phyloP scores from a whole-genome alignment of 1,284 basidiomycete species.

The Earliella scabrosa region DNA sequence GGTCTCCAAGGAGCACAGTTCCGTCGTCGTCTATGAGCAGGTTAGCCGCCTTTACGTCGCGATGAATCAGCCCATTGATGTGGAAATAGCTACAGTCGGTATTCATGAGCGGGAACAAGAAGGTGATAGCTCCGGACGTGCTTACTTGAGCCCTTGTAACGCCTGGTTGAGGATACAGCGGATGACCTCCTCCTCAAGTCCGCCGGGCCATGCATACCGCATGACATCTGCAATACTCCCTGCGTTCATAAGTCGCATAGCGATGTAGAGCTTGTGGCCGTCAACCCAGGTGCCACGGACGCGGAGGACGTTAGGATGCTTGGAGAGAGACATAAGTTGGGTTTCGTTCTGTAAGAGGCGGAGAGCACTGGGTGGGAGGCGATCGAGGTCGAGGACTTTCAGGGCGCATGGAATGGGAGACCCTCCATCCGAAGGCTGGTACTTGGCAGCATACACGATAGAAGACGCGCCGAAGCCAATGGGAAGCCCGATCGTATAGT shows the following conservation, averaged over 20 bases:
- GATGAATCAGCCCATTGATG: conserved; percentile 87
- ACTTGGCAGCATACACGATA: conserved; percentile 80
- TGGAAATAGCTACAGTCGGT: conserved; percentile 70
- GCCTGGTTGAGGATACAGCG: conserved; percentile 85
- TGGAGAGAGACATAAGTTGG: conserved; percentile 91
- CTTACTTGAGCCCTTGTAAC: conserved; percentile 81
- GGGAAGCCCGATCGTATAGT: conserved; percentile 75
- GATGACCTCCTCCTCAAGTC: conserved; percentile 86
- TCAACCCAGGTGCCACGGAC: conserved; percentile 90
- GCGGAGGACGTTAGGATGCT: conserved; percentile 89
- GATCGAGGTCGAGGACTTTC: conserved; percentile 88
- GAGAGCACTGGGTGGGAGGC: conserved; percentile 68
- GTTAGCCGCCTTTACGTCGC: conserved; percentile 91
- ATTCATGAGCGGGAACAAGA: background rate
- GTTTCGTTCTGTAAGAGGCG: conserved; percentile 82
- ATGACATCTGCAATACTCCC: conserved; percentile 88
- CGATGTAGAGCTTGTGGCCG: conserved; percentile 84
- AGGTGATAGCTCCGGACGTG: conserved; percentile 13
- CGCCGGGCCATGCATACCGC: conserved; percentile 82
- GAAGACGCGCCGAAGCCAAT: conserved; percentile 90
- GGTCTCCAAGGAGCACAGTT: conserved; percentile 87
- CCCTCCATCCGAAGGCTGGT: conserved; percentile 39
- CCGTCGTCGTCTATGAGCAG: conserved; percentile 87
- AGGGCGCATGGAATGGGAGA: conserved; percentile 71
- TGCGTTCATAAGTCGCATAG: conserved; percentile 87